These are phyloP conservation scores for Clonostachys sp. DNA, from an alignment of 2,329 filamentous ascomycete species.

Conservation along the genomic window DNA sequence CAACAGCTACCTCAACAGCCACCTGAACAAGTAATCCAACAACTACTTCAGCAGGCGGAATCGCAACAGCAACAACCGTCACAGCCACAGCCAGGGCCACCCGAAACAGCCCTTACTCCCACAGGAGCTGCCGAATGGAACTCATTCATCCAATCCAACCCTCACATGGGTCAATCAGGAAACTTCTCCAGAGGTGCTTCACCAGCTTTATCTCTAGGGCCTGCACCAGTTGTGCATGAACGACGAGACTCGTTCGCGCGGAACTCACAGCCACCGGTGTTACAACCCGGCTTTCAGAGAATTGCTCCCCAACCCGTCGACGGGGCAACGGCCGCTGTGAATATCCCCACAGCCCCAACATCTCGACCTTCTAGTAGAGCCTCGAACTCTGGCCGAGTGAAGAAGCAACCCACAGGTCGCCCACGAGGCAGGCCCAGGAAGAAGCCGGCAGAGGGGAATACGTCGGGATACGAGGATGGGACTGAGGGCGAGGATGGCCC, in stretches of 20 bases:
- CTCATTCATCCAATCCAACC: constrained; percentile 69
- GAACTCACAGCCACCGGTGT: neutral
- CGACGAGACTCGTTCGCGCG: constrained; percentile 19
- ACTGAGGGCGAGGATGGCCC: constrained; percentile 54
- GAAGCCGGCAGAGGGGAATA: constrained; percentile 56
- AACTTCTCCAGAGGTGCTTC: constrained; percentile 26
- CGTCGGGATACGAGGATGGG: constrained; percentile 67
- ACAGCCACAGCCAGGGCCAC: constrained; percentile 10
- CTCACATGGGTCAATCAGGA: constrained; percentile 36
- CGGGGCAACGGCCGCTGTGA: constrained; percentile 12
- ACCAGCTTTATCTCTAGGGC: constrained; percentile 26
- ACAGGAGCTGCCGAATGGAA: constrained; percentile 74
- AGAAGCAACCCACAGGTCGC: constrained; percentile 43
- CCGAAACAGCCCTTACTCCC: constrained; percentile 35
- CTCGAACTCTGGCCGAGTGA: constrained; percentile 35
- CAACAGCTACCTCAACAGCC: constrained; percentile 8
- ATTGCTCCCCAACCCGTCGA: constrained; percentile 26
- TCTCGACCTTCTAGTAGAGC: constrained; percentile 58
- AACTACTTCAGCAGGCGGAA: neutral
- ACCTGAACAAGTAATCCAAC: neutral
- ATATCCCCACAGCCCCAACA: constrained; percentile 18
- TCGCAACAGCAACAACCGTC: constrained; percentile 6
- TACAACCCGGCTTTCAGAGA: constrained; percentile 14
- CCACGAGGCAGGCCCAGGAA: constrained; percentile 54
- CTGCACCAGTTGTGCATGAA: constrained; percentile 7